phyloP scores from a whole-genome alignment of 2,329 filamentous ascomycete species.

The Phaeophleospora eucalypticola region DNA sequence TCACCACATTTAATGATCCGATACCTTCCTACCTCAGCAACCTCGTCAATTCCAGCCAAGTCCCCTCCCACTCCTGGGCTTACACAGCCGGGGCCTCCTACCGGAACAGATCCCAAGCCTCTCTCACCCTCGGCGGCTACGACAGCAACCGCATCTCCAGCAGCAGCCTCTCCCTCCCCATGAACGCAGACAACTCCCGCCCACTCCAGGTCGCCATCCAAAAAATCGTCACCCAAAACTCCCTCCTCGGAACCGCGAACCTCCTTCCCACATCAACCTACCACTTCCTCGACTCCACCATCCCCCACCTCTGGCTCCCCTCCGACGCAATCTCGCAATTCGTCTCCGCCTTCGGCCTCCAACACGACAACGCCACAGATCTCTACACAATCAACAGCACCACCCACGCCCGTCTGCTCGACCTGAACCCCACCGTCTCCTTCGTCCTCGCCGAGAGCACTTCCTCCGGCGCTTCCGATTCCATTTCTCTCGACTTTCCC shows the following conservation, averaged over 20 bases:
- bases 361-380: conserved; percentile 32
- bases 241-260: conserved; percentile 23
- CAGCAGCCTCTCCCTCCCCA: conserved; percentile 26
- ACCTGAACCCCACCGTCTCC: conserved; percentile 31
- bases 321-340: conserved; percentile 32
- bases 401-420: conserved; percentile 30
- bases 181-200: conserved; percentile 22
- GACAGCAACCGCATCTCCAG: conserved; percentile 33
- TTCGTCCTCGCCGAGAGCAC: conserved; percentile 30
- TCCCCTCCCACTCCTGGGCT: conserved; percentile 37
- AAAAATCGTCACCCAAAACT: conserved; percentile 21
- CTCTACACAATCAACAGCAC: conserved; percentile 39
- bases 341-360: conserved; percentile 35
- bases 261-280: conserved; percentile 26
- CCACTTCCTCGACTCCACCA: conserved; percentile 34
- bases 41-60: conserved; percentile 28
- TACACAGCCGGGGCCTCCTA: conserved; percentile 40
- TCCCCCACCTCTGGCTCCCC: conserved; percentile 41
- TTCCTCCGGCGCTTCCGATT: conserved; percentile 2
- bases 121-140: conserved; percentile 38
- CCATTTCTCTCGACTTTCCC: conserved; percentile 33
- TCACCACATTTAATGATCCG: conserved; percentile 35
- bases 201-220: conserved; percentile 25
- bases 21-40: conserved; percentile 31
- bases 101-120: conserved; percentile 15